These are phyloP conservation scores for Taphrina confusa DNA, from an alignment of 1,139 yeast species.

Conservation along the genomic window DNA sequence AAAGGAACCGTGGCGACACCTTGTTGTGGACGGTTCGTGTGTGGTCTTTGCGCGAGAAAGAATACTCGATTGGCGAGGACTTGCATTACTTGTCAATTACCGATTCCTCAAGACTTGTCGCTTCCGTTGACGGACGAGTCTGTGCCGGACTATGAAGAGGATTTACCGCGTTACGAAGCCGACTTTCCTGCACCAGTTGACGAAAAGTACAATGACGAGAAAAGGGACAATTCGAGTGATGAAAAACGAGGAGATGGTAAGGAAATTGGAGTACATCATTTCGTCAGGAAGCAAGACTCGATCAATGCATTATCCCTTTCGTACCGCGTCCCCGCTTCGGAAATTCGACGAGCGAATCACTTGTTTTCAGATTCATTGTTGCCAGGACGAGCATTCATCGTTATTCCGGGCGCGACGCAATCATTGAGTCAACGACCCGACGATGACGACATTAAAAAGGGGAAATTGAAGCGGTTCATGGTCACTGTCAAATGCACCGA, in stretches of 20 bases:
- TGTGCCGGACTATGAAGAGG: slow-evolving; percentile 11
- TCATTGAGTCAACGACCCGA: slow-evolving; percentile 20
- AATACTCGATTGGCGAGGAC: slow-evolving; percentile 13
- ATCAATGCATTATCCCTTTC: slow-evolving; percentile 3
- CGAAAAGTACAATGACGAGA: too few species aligned
- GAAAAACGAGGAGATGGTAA: not conserved
- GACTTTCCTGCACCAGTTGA: too few species aligned
- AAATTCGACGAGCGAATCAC: slow-evolving; percentile 14
- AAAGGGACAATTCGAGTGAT: not conserved
- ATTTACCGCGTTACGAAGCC: not conserved
- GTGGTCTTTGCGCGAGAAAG: slow-evolving; percentile 13
- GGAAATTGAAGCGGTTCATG: slow-evolving; percentile 28
- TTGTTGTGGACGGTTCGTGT: slow-evolving; percentile 29
- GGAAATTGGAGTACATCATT: slow-evolving; percentile 26
- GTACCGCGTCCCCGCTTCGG: slow-evolving; percentile 6
- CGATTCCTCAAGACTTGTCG: slow-evolving; percentile 17
- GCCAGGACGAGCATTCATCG: slow-evolving; percentile 30
- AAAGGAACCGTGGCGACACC: slow-evolving; percentile 24
- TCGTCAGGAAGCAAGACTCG: slow-evolving; percentile 24
- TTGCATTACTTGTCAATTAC: slow-evolving; percentile 26
- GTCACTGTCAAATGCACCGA: slow-evolving; percentile 27
- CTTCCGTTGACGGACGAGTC: not conserved
- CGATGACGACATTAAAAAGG: slow-evolving; percentile 25
- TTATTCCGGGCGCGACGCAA: slow-evolving; percentile 23
- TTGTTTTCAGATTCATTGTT: slow-evolving; percentile 15